A percentile compares a stretch with the other conserved stretches of the same genome.
Conservation (phyloP, 306 rosid species). For the Herpetospermum pedunculosum region DNA sequence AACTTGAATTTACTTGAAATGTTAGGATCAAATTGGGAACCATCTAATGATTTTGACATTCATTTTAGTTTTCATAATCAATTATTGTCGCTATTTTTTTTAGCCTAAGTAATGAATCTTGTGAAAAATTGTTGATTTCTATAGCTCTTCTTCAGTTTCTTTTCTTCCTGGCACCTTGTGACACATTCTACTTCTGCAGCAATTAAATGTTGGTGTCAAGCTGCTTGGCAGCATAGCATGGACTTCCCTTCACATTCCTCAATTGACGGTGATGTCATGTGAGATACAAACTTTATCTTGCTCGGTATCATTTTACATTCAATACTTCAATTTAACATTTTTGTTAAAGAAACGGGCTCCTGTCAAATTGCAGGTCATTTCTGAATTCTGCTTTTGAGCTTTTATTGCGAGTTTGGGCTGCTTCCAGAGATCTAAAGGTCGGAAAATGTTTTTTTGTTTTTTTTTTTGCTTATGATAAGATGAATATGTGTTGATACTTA, state of each 20-base stretch:
- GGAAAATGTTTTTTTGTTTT: not conserved
- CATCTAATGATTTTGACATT: not conserved
- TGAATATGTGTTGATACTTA: not conserved
- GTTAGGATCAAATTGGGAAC: not conserved
- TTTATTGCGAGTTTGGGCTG: conserved; percentile 87
- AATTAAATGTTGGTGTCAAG: conserved; percentile 97
- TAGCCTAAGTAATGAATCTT: not conserved
- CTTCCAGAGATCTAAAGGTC: conserved; percentile 88
- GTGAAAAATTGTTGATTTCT: not conserved
- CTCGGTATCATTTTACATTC: conserved; percentile 7
- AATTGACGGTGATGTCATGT: conserved; percentile 76
- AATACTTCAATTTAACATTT: conserved; percentile 3
- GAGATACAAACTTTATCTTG: conserved; percentile 30
- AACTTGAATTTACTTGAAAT: too few species aligned
- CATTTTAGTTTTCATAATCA: not conserved
- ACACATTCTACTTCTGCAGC: conserved; percentile 46
- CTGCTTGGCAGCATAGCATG: conserved; percentile 68
- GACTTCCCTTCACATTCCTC: conserved; percentile 65
- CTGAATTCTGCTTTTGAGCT: conserved; percentile 92
- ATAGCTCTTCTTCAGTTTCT: conserved; percentile 9
- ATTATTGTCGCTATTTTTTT: not conserved
- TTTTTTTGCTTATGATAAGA: not conserved
- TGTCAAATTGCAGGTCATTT: conserved; percentile 56
- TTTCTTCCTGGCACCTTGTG: conserved; percentile 3
- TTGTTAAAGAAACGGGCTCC: conserved; percentile 6